Conservation (phyloP, 2,329 filamentous ascomycete species). For the Aspergillus quadrilineatus region DNA sequence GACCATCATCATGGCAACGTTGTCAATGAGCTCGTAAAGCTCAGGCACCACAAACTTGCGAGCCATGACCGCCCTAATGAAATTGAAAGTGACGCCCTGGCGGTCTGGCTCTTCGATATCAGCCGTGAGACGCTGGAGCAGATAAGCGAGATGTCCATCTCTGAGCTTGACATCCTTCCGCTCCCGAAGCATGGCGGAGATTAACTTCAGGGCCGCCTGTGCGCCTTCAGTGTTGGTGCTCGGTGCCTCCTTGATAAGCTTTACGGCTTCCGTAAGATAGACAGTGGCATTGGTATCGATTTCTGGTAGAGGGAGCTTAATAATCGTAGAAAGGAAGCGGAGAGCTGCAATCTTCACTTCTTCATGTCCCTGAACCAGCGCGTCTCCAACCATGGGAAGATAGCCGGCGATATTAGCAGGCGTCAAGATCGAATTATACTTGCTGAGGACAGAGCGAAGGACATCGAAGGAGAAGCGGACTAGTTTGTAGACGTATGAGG, state of each 20-base stretch:
- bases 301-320: conserved; percentile 74
- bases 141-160: conserved; percentile 76
- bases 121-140: conserved; percentile 77
- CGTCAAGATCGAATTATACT: conserved; percentile 77
- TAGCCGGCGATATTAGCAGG: conserved; percentile 79
- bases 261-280: conserved; percentile 81
- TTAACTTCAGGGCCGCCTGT: conserved; percentile 83
- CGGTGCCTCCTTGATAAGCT: conserved; percentile 71
- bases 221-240: conserved; percentile 80
- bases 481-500: conserved; percentile 82
- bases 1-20: conserved; percentile 88
- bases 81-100: conserved; percentile 91
- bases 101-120: conserved; percentile 91
- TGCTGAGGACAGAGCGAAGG: conserved; percentile 79
- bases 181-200: conserved; percentile 82
- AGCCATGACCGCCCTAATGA: conserved; percentile 81
- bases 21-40: conserved; percentile 88
- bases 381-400: conserved; percentile 83
- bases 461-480: conserved; percentile 85
- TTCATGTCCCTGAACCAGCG: conserved; percentile 78
- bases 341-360: conserved; percentile 89
- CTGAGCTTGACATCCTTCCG: conserved; percentile 72
- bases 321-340: conserved; percentile 77
- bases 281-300: conserved; percentile 71
- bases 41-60: conserved; percentile 80